Base-by-base conservation (phyloP, 2,329 filamentous ascomycete genomes). In the Aspergillus niger region DNA sequence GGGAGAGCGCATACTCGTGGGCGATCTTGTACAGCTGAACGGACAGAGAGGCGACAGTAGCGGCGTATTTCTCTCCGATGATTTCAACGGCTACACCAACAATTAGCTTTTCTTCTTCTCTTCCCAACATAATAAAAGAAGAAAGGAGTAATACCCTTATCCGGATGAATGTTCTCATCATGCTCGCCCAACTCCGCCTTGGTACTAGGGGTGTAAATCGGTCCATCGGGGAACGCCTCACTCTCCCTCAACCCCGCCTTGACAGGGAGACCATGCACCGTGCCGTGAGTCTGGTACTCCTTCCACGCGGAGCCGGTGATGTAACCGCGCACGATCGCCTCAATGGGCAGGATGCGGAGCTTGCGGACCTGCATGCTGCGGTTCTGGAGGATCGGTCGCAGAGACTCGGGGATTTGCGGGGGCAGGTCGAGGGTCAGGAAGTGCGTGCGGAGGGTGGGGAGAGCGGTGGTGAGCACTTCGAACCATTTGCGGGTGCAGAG, bases 281-380 rank as follows among this genome's bases (percentile, higher is more conserved):
- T 96, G 55, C 91, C 90, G 20, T 78, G 82, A 65, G 84, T 82
- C 72, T 86, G 80, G 80, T 95, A 91, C 79, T 96, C 92, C 41
- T 83, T 83, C 89, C 91, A 96, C 0, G 91, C 92, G 49, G 87
- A 90, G 47, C 92, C 92, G 5, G 92, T 92, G 73, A 97, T 87
- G 80, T 96, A 96, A 67, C 92, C 92, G 60, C 92, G 87, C n/a
- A 96, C 91, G 63, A 94, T 94, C 47, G 88, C 90, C 77, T 94
- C 91, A 64, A 96, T 82, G 24, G 91, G 90, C 61, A 96, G 86
- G 64, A 95, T 86, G 69, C 88, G 85, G 60, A 92, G 82, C 65
- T 86, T 86, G 63, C 88, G 86, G 58, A 94, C 90, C 66, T 87
- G 85, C 92, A 96, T 96, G 73, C 85, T 87, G 61, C 92, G 88